Base-by-base conservation (phyloP, 345 rosid species). In the Aquilaria sinensis region DNA sequence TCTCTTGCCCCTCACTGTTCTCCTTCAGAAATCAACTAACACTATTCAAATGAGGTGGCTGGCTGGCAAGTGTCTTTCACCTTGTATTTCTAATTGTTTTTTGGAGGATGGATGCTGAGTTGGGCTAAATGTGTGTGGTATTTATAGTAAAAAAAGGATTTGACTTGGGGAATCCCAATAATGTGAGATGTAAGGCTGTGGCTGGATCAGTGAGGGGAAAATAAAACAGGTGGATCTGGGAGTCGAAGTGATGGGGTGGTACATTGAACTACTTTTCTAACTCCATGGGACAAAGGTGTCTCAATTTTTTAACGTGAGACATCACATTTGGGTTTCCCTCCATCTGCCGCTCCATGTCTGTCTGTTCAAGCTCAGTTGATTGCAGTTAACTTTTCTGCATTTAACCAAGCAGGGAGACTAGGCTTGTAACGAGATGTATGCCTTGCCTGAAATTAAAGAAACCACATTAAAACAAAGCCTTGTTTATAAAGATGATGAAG, bases 91-190 rank as follows among this genome's bases (percentile, higher is more conserved):
- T 43, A 34, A 51, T 31, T 47, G 52, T 54, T 64, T 50, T 31
- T 49, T 56, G 62, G 31, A 60, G 50, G 58, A 45, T 31, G 49
- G 58, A 45, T 31, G 49, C 16, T 23, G 11, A 60, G 47, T 56
- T 46, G 61, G 6, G 32, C 10, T 51, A 23, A 23, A 23, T 23
- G 50, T 64, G 58, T 69, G 6, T n/a, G 67, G 64, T 71, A 78
- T 78, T 75, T 81, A 80, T 78, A 86, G 63, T 50, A 54, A 10
- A 33, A 45, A 32, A 53, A 57, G 37, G 46, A 54, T 78, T 73
- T 77, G 82, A 81, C 82, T 73, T 71, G 14, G 58, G 14, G 75
- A 71, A 70, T 69, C 71, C 69, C 67, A 51, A 61, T 33, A 34
- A 51, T 48, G 30, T 46, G 49, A 31, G 10, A 45, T 0, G 4